A percentile compares a stretch with the other conserved stretches of the same genome.
Evolutionary conservation across 371 early-diverging fungal species (phyloP).

Genomic region (Syncephalastrum racemosum): DNA sequence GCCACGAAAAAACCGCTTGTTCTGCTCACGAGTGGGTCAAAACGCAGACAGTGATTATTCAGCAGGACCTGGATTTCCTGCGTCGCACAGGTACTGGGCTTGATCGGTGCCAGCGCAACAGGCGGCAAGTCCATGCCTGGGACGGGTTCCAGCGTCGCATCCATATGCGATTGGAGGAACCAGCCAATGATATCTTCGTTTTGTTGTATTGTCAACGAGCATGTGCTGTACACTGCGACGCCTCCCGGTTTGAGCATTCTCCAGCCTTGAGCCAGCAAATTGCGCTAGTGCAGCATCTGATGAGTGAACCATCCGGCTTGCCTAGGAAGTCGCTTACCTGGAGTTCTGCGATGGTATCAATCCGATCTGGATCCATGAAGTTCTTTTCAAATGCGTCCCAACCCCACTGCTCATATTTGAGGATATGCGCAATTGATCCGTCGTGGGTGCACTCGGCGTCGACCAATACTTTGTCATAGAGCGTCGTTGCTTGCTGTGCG

Average conservation of each 20-base stretch:
- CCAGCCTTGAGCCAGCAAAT: slow-evolving; percentile 37
- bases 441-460: slow-evolving; percentile 98
- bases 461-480: slow-evolving; percentile 89
- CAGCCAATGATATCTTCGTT: slow-evolving; percentile 82
- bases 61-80: slow-evolving; percentile 38
- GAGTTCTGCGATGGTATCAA: slow-evolving; percentile 43
- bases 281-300: slow-evolving; percentile 36
- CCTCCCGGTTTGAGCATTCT: slow-evolving; percentile 51
- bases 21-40: slow-evolving; percentile 62
- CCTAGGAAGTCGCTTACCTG: slow-evolving; percentile 32
- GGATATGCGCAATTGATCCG: slow-evolving; percentile 86
- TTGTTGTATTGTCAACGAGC: slow-evolving; percentile 74
- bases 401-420: slow-evolving; percentile 75
- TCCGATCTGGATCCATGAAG: slow-evolving; percentile 62
- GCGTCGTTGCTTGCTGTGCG: slow-evolving; percentile 37
- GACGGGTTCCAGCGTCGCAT: slow-evolving; percentile 55
- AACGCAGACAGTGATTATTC: slow-evolving; percentile 48
- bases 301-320: too few species aligned
- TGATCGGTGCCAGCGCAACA: slow-evolving; percentile 38
- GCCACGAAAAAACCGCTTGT: slow-evolving; percentile 81
- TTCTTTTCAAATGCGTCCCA: slow-evolving; percentile 72
- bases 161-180: slow-evolving; percentile 56
- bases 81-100: slow-evolving; percentile 44
- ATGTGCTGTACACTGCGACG: slow-evolving; percentile 85
- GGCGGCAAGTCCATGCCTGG: slow-evolving; percentile 28